Evolutionary conservation across 108 stramenopile genomes (phyloP).

Genomic region (Schizochytrium sp.): DNA sequence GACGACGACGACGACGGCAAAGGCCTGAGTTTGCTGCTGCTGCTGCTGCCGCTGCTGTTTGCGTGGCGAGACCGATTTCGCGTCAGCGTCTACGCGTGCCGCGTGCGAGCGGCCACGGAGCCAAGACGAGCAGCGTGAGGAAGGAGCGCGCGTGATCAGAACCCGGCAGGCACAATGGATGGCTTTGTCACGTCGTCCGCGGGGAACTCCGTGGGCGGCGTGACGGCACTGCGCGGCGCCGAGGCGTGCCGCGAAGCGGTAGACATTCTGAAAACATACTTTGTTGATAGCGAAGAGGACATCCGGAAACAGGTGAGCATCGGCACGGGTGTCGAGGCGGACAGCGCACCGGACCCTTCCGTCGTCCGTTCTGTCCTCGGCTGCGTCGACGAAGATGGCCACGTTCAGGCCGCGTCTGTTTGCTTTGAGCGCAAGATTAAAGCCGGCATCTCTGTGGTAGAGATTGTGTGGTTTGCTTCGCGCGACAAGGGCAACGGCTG

Average conservation of each 20-base stretch:
- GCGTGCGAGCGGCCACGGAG: no score
- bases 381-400: neutral
- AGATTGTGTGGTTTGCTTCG: constrained; percentile 2
- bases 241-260: neutral
- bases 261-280: neutral
- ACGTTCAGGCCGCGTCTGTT: neutral
- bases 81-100: no score
- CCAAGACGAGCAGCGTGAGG: neutral
- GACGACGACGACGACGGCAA: no score
- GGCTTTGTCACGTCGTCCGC: constrained; percentile 3
- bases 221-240: neutral
- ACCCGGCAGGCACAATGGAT: neutral
- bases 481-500: neutral
- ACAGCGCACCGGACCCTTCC: neutral
- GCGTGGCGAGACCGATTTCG: no score
- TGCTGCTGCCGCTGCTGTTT: no score
- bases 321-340: neutral
- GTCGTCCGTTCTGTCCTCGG: neutral
- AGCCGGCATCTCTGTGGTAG: neutral
- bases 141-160: neutral
- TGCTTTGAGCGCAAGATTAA: neutral
- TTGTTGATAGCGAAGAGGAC: neutral
- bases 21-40: no score
- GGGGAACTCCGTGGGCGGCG: neutral
- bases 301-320: neutral